Evolutionary conservation across 495 filamentous ascomycete species (phyloP).

Genomic region (Aspergillus asperescens): DNA sequence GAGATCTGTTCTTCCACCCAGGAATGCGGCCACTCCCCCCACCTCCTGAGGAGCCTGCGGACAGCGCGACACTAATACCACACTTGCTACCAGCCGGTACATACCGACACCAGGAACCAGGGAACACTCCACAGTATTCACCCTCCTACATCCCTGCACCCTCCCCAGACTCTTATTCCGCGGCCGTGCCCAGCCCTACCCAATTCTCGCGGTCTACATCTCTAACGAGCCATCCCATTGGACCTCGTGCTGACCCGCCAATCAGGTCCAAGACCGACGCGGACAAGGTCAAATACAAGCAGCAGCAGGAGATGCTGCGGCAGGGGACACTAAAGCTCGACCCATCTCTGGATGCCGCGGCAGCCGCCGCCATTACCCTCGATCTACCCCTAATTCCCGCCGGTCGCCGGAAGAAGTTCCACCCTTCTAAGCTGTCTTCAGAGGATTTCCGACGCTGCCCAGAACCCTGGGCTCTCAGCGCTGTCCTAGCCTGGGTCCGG

Average conservation of each 20-base stretch:
- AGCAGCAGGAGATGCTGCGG: slow-evolving; percentile 51
- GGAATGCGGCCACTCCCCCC: slow-evolving; percentile 77
- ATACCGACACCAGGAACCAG: slow-evolving; percentile 43
- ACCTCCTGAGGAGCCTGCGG: slow-evolving; percentile 54
- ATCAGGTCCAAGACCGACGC: slow-evolving; percentile 94
- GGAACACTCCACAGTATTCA: slow-evolving; percentile 37
- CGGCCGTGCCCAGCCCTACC: slow-evolving; percentile 39
- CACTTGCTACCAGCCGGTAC: slow-evolving; percentile 54
- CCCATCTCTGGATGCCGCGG: slow-evolving; percentile 36
- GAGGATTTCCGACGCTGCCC: slow-evolving; percentile 79
- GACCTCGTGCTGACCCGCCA: slow-evolving; percentile 73
- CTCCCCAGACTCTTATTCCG: slow-evolving; percentile 41
- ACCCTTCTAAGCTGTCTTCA: slow-evolving; percentile 77
- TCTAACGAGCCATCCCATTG: slow-evolving; percentile 70
- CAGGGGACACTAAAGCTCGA: slow-evolving; percentile 42
- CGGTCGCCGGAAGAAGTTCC: slow-evolving; percentile 70
- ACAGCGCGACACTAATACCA: slow-evolving; percentile 40
- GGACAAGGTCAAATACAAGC: slow-evolving; percentile 56
- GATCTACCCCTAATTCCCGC: slow-evolving; percentile 68
- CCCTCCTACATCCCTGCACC: slow-evolving; percentile 38
- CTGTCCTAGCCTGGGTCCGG: slow-evolving; percentile 80
- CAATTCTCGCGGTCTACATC: slow-evolving; percentile 83
- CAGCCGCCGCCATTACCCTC: slow-evolving; percentile 51
- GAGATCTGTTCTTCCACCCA: slow-evolving; percentile 92
- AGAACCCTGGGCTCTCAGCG: slow-evolving; percentile 91